phyloP scores from a whole-genome alignment of 2,329 filamentous ascomycete species.

The Aspergillus arachidicola region DNA sequence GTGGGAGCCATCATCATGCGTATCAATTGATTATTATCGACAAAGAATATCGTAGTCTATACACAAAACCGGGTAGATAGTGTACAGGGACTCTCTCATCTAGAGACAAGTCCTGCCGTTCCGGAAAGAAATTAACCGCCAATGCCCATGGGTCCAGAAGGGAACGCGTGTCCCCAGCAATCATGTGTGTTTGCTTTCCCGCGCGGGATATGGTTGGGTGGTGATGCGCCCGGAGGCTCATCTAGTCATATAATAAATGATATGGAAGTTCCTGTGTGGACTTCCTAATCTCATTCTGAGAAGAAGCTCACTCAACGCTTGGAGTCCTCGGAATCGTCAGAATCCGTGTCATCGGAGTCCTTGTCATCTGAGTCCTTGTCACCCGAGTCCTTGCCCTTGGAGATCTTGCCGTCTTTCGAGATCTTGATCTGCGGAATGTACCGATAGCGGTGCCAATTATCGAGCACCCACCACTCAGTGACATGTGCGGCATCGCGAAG shows the following conservation, averaged over 20 bases:
- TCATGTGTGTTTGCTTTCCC: not conserved
- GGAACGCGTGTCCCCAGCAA: not conserved
- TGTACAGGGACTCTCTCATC: conserved; percentile 8
- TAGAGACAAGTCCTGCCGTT: conserved; percentile 1
- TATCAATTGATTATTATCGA: conserved; percentile 11
- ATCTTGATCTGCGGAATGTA: conserved; percentile 13
- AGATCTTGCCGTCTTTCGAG: not conserved
- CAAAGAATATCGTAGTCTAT: conserved; percentile 10
- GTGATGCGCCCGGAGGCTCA: not conserved
- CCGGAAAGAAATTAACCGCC: conserved; percentile 4
- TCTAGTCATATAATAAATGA: not conserved
- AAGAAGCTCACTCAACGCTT: not conserved
- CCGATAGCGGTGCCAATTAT: conserved; percentile 32
- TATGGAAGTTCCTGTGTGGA: not conserved
- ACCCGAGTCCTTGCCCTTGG: not conserved
- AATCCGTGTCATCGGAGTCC: not conserved
- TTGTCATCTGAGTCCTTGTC: not conserved
- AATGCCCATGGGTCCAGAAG: not conserved
- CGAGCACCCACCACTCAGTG: conserved; percentile 33
- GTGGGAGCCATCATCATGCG: conserved; percentile 1
- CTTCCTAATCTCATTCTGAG: not conserved
- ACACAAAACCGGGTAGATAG: conserved; percentile 10
- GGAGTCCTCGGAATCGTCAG: not conserved
- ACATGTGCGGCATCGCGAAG: conserved; percentile 29
- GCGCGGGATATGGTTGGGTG: conserved; percentile 1